Evolutionary conservation across 352 stramenopile genomes (phyloP), one percentile per base, ranked within the genome.

Genomic region (Pythium volutum): DNA sequence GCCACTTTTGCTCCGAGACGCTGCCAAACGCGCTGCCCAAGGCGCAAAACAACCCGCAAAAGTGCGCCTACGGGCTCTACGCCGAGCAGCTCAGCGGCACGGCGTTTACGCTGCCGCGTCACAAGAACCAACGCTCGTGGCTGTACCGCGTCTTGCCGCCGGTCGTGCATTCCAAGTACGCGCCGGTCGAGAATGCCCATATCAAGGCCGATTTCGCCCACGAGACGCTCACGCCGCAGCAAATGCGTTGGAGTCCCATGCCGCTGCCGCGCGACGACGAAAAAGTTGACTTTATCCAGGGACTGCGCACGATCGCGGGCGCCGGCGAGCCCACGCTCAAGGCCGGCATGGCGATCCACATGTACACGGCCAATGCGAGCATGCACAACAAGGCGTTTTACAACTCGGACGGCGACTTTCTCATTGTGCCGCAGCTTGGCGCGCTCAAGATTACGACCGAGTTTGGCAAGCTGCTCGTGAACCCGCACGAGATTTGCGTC

Each of bases 371-470:
- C 36, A 95, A 98, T 62, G 55, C 66, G 20, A 89, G 80, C 39
- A 99, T 99, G 96, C 67, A 63, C 29, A 69, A 97, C 67, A 81
- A 84, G 55, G 90, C 88, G 48, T 90, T 98, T 31, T 97, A 98
- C 80, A 98, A 98, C 77, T 93, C 87, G 50, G 97, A 99, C 72
- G 97, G 97, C 57, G 97, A 99, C 63, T 95, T 98, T 45, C 77
- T 99, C 45, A 97, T 99, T 55, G 81, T 99, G 29, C 96, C 96
- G 8, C 95, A 99, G 74, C 66, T 88, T 43, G 87, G 88, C 54
- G 75, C 74, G 25, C 78, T 99, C 20, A 85, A 85, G 53, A 91
- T 99, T 67, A 91, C 86, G 55, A 98, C 96, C 4, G 96, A 99
- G 70, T 87, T 98, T 55, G 96, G 96, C 29, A 81, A 86, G 55